Evolutionary conservation across 306 rosid species (phyloP).

Genomic region (Vicia faba): DNA sequence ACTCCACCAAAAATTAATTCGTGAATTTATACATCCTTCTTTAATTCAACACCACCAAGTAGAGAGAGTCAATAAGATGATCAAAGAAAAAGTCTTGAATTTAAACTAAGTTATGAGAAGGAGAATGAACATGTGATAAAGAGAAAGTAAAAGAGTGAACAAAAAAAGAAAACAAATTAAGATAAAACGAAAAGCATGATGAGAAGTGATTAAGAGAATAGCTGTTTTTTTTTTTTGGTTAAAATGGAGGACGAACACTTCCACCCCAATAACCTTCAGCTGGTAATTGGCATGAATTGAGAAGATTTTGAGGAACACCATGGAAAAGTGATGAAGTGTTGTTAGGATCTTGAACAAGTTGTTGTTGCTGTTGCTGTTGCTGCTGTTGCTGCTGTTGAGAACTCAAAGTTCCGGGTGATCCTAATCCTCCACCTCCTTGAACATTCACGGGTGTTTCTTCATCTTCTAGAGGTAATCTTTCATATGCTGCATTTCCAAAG

Average conservation of each 20-base stretch:
- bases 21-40: slow-evolving; percentile 63
- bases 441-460: slow-evolving; percentile 49
- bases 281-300: slow-evolving; percentile 83
- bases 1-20: slow-evolving; percentile 43
- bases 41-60: slow-evolving; percentile 34
- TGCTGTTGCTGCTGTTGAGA: slow-evolving; percentile 49
- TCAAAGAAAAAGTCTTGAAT: slow-evolving; percentile 52
- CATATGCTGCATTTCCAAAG: slow-evolving; percentile 95
- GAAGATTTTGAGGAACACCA: slow-evolving; percentile 82
- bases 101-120: slow-evolving; percentile 56
- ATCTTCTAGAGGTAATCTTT: slow-evolving; percentile 86
- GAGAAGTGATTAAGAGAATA: slow-evolving; percentile 3
- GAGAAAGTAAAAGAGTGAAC: not conserved
- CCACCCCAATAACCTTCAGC: slow-evolving; percentile 81
- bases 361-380: slow-evolving; percentile 47
- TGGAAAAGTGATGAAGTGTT: slow-evolving; percentile 57
- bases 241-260: slow-evolving; percentile 72
- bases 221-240: slow-evolving; percentile 29
- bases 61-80: slow-evolving; percentile 24
- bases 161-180: slow-evolving; percentile 8
- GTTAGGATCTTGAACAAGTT: slow-evolving; percentile 58
- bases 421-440: slow-evolving; percentile 49
- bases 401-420: slow-evolving; percentile 60
- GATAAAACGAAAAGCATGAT: slow-evolving; percentile 36
- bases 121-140: slow-evolving; percentile 49